Evolutionary conservation across 2,329 filamentous ascomycete species (phyloP).

Genomic region (Lomentospora prolificans): DNA sequence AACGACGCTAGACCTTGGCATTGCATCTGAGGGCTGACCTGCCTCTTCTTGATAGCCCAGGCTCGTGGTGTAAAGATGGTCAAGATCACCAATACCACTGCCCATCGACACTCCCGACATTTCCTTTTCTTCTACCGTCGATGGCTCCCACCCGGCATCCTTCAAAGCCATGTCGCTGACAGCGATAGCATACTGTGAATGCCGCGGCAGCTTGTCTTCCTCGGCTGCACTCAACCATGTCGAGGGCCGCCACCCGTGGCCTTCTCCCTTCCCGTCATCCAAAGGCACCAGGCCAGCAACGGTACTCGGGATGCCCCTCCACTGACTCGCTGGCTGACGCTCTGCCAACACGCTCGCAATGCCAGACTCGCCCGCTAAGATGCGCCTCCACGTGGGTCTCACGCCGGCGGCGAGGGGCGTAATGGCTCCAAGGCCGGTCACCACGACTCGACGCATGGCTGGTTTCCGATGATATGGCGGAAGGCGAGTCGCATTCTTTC

Average conservation of each 20-base stretch:
- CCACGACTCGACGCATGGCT: slow-evolving; percentile 62
- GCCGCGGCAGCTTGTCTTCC: slow-evolving; percentile 74
- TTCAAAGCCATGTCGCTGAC: slow-evolving; percentile 76
- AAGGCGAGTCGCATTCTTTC: not conserved
- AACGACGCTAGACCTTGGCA: not conserved
- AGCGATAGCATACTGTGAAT: slow-evolving; percentile 84
- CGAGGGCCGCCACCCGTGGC: slow-evolving; percentile 35
- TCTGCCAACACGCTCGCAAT: slow-evolving; percentile 53
- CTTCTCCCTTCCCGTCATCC: slow-evolving; percentile 25
- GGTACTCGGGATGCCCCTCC: slow-evolving; percentile 68
- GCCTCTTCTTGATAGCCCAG: slow-evolving; percentile 66
- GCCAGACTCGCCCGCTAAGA: slow-evolving; percentile 71
- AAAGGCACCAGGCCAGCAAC: slow-evolving; percentile 74
- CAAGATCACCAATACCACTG: slow-evolving; percentile 89
- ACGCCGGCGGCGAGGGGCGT: slow-evolving; percentile 77
- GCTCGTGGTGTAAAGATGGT: slow-evolving; percentile 80
- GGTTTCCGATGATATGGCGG: not conserved
- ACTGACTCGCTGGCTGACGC: slow-evolving; percentile 49
- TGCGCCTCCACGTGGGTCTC: slow-evolving; percentile 67
- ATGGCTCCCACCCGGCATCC: slow-evolving; percentile 69
- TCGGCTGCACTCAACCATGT: slow-evolving; percentile 46
- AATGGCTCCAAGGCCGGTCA: slow-evolving; percentile 73
- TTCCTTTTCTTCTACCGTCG: slow-evolving; percentile 52
- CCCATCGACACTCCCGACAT: slow-evolving; percentile 84
- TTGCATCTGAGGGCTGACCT: slow-evolving; percentile 20